Evolutionary conservation across 2,329 filamentous ascomycete species (phyloP).

Genomic region (Lachnellula cervina): DNA sequence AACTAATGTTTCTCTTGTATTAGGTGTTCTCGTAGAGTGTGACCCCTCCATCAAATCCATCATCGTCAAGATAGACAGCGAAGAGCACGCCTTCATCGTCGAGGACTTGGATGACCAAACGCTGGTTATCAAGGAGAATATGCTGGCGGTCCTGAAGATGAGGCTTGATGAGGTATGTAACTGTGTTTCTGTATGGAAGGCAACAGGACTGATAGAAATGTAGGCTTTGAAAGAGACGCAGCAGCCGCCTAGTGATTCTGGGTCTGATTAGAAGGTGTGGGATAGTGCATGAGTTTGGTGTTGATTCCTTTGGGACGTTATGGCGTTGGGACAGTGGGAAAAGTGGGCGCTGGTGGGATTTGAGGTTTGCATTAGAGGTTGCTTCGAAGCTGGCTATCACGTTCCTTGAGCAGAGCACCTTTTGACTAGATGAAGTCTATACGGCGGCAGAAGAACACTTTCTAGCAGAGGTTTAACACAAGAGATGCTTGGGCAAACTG

Average conservation of each 20-base stretch:
- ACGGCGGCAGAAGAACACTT: no score
- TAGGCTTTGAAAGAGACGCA: conserved; percentile 32
- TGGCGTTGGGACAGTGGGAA: neutral
- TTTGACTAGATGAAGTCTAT: no score
- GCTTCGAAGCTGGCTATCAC: neutral
- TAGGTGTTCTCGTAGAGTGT: conserved; percentile 71
- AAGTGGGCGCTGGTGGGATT: neutral
- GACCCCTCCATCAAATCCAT: conserved; percentile 86
- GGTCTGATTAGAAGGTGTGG: conserved; percentile 13
- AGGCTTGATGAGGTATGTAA: conserved; percentile 60
- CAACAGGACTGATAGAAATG: conserved; percentile 6
- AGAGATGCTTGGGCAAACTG: no score
- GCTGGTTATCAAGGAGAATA: conserved; percentile 69
- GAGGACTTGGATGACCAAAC: conserved; percentile 76
- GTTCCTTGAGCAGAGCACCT: no score
- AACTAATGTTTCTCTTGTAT: neutral
- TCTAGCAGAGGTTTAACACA: no score
- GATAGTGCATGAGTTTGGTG: neutral
- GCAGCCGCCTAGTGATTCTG: conserved; percentile 18
- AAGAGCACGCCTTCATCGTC: conserved; percentile 69
- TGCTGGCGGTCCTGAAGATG: conserved; percentile 61
- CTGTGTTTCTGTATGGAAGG: neutral
- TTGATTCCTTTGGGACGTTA: neutral
- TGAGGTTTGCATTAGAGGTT: neutral
- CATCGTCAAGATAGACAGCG: conserved; percentile 69